Percentiles rank a stretch among this genome's conserved stretches.
Evolutionary conservation across 2,329 filamentous ascomycete genomes (phyloP).

Genomic region (Fusarium sacchari): DNA sequence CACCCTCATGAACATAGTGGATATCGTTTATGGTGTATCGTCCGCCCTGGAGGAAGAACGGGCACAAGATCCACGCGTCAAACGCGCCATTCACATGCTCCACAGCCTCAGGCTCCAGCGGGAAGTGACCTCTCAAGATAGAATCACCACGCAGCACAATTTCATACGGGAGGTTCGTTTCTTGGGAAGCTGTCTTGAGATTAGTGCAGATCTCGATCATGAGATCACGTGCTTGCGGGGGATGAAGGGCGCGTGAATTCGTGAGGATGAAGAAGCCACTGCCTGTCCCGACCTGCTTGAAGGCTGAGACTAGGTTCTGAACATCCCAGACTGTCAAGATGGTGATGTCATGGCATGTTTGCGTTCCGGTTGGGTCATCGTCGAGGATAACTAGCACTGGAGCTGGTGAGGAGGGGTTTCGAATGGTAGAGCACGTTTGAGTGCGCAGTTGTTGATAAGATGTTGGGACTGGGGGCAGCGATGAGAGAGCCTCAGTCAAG

Average conservation of each 20-base stretch:
- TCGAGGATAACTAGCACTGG: background rate
- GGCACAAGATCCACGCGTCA: conserved; percentile 65
- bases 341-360: conserved; percentile 7
- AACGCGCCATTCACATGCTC: conserved; percentile 60
- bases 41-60: conserved; percentile 69
- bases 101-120: conserved; percentile 62
- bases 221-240: conserved; percentile 57
- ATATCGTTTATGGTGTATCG: conserved; percentile 66
- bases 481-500: background rate
- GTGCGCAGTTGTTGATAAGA: background rate
- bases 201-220: conserved; percentile 63
- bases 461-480: fast-evolving
- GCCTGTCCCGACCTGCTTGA: background rate
- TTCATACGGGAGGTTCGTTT: conserved; percentile 56
- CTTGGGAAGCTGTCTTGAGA: conserved; percentile 55
- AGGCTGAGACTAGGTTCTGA: background rate
- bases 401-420: fast-evolving
- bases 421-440: background rate
- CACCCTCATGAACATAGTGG: conserved; percentile 66
- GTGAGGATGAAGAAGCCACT: conserved; percentile 20
- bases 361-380: conserved; percentile 18
- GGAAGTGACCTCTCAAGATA: conserved; percentile 66
- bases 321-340: conserved; percentile 17
- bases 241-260: conserved; percentile 58
- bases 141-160: conserved; percentile 67